Evolutionary conservation across 1,139 yeast genomes (phyloP).

Genomic region (Petasospora rhodanensis): DNA sequence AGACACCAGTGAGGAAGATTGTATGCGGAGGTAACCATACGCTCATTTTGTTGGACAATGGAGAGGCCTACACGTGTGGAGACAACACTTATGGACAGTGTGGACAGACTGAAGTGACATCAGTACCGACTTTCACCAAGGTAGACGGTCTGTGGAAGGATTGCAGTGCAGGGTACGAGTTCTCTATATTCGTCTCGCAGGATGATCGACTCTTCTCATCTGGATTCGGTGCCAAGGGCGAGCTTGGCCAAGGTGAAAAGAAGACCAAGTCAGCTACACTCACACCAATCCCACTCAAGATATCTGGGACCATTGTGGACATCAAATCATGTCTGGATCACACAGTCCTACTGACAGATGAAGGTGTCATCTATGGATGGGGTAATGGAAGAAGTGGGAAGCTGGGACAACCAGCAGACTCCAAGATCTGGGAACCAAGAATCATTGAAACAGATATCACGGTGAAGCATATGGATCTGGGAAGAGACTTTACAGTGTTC

Average conservation of each 20-base stretch:
- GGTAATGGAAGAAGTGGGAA: slow-evolving; percentile 81
- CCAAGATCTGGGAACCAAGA: slow-evolving; percentile 23
- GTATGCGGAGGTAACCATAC: slow-evolving; percentile 91
- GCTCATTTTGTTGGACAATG: slow-evolving; percentile 48
- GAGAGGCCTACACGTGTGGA: slow-evolving; percentile 56
- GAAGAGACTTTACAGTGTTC: slow-evolving; percentile 42
- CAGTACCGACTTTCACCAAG: slow-evolving; percentile 23
- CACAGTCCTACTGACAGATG: slow-evolving; percentile 40
- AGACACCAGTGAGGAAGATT: slow-evolving; percentile 35
- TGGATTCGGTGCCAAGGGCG: slow-evolving; percentile 72
- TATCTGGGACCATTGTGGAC: slow-evolving; percentile 21
- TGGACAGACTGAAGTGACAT: slow-evolving; percentile 7
- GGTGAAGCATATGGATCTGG: slow-evolving; percentile 30
- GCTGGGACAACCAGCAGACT: slow-evolving; percentile 29
- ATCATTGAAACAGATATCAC: slow-evolving; percentile 23
- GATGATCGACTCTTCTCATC: slow-evolving; percentile 42
- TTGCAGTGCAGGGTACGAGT: slow-evolving; percentile 78
- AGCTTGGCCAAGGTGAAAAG: slow-evolving; percentile 55
- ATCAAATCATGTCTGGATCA: slow-evolving; percentile 54
- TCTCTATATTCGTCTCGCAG: slow-evolving; percentile 46
- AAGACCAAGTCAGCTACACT: slow-evolving; percentile 11
- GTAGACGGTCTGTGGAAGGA: slow-evolving; percentile 37
- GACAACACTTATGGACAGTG: slow-evolving; percentile 55
- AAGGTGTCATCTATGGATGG: slow-evolving; percentile 65
- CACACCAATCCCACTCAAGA: slow-evolving; percentile 18